Base-by-base conservation (phyloP, 2,329 filamentous ascomycete genomes). In the Trichoderma arundinaceum region DNA sequence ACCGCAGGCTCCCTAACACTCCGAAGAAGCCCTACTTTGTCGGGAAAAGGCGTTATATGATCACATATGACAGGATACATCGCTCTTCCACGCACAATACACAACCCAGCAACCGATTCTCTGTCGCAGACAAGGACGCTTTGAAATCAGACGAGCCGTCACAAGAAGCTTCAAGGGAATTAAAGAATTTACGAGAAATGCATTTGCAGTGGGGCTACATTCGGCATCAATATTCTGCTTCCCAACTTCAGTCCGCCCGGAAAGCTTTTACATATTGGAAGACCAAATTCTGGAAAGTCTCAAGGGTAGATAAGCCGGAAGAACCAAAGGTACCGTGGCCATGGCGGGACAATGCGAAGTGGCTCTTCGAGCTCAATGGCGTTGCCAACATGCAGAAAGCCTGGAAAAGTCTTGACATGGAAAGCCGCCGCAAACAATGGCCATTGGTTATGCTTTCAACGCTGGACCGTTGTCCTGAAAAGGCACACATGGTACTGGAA, bases 391-490 rank as follows among this genome's bases (percentile, higher is more conserved):
- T 82, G 75, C 72, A 69, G 22, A 69, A 67, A 10, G 72, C 73
- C 1, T 81, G 80, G 78, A 62, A 71, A 12, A 57, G 58, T 8
- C 59, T 78, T 5, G 70, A 77, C 3, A 8, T 65, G 1, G 68
- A 74, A 28, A 62, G 66, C 53, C 73, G 76, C 33, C 67, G 67
- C 33, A 44, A 67, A 10, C 68, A 68, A 33, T 81, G 77, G 79
- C 74, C 74, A 4, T 56, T 65, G 5, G 57, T 74, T 17, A 78
- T 82, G 73, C 66, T 81, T 6, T 77, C 76, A 1, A 74, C 77
- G 1, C 63, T 82, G 41, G 69, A 72, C 46, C 68, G 66, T 7
- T 70, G 68, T n/a, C 78, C 78, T 1, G 71, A 73, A 9, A 76
- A 74, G 61, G 73, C 74, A 2, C 57, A 53, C 10, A 68, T 68